Percentiles rank a stretch among this genome's conserved stretches.
Conservation (phyloP, 768 basidiomycete genomes). For the Lentinula sp. region DNA sequence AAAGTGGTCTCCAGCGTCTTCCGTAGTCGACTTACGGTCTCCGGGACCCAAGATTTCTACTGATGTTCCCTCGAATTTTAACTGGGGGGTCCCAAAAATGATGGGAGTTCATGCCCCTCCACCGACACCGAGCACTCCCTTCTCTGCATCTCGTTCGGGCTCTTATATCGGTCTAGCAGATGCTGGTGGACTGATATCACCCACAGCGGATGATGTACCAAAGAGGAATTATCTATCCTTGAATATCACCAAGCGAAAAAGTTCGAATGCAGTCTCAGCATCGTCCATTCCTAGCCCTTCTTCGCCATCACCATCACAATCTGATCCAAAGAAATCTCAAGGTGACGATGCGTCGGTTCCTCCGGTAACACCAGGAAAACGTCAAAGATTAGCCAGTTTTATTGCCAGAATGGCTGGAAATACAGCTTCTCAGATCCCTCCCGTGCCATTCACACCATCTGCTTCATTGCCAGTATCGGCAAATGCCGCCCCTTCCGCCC, state of each 20-base stretch:
- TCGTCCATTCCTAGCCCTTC: background rate
- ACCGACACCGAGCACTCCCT: background rate
- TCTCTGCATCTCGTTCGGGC: background rate
- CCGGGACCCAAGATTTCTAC: background rate
- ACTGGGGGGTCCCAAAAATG: background rate
- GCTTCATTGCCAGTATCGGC: background rate
- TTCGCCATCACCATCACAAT: background rate
- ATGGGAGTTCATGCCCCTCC: background rate
- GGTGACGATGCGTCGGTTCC: background rate
- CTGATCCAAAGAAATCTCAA: background rate
- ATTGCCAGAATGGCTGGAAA: background rate
- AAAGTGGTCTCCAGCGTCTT: constrained; percentile 4
- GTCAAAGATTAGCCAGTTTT: constrained; percentile 1
- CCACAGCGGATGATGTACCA: background rate
- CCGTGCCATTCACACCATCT: background rate
- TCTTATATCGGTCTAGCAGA: background rate
- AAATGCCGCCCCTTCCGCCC: background rate
- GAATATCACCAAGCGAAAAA: background rate
- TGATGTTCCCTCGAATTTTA: background rate
- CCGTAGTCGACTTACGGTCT: background rate
- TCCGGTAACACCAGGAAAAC: background rate
- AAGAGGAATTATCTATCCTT: background rate
- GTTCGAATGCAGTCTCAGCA: background rate
- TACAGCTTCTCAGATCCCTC: background rate
- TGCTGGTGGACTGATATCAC: background rate